Evolutionary conservation across 2,329 filamentous ascomycete species (phyloP).

Genomic region (Helotiales sp.): DNA sequence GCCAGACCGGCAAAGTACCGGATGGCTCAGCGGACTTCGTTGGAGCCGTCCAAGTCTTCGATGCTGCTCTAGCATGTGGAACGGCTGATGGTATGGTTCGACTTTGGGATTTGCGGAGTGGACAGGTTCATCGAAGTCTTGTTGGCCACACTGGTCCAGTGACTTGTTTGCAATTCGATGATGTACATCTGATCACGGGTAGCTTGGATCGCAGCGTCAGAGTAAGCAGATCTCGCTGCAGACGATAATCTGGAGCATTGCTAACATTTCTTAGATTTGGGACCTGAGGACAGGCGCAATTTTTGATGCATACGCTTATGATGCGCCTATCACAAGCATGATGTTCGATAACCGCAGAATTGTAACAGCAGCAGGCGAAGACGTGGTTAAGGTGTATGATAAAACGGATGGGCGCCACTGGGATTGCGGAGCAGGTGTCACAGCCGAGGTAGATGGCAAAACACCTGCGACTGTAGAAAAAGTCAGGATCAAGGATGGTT

Average conservation of each 20-base stretch:
- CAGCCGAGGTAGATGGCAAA: constrained; percentile 68
- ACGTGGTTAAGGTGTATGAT: constrained; percentile 97
- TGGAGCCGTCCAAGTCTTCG: constrained; percentile 92
- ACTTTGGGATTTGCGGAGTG: constrained; percentile 94
- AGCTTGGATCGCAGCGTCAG: constrained; percentile 91
- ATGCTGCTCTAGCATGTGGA: constrained; percentile 92
- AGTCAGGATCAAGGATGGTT: constrained; percentile 91
- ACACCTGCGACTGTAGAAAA: constrained; percentile 75
- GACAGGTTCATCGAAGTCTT: constrained; percentile 94
- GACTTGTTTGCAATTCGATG: constrained; percentile 94
- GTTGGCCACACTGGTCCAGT: constrained; percentile 96
- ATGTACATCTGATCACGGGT: constrained; percentile 91
- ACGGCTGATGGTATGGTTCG: constrained; percentile 97
- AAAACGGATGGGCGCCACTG: constrained; percentile 95
- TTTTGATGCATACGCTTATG: constrained; percentile 94
- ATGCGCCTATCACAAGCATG: constrained; percentile 90
- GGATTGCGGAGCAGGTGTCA: constrained; percentile 88
- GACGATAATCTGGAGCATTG: constrained; percentile 4
- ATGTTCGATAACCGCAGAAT: constrained; percentile 95
- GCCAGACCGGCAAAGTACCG: constrained; percentile 67
- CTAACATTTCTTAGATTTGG: constrained; percentile 77
- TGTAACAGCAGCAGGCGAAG: constrained; percentile 86
- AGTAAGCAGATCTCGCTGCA: constrained; percentile 61
- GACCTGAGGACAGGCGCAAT: constrained; percentile 96
- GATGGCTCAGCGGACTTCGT: constrained; percentile 85